A percentile compares a stretch with the other conserved stretches of the same genome.
These are phyloP conservation scores for Fusarium sp. DNA, from an alignment of 2,329 filamentous ascomycete species.

Conservation along the genomic window DNA sequence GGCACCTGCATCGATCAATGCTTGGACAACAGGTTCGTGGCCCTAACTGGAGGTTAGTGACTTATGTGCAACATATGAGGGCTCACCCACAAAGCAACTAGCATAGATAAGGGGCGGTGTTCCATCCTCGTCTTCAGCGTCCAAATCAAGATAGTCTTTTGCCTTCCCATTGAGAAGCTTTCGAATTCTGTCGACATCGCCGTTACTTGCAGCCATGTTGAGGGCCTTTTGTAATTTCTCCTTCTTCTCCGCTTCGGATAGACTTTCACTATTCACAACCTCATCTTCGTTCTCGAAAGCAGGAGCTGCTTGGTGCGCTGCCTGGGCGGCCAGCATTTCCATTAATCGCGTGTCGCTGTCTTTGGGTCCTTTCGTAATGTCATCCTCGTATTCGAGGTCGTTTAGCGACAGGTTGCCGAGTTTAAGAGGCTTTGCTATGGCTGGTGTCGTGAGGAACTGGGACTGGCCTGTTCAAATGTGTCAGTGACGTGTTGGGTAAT, in stretches of 20 bases:
- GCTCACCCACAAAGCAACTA: constrained; percentile 84
- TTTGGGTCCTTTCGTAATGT: constrained; percentile 60
- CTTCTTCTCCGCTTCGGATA: constrained; percentile 80
- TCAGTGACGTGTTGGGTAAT: constrained; percentile 40
- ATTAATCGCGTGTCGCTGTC: constrained; percentile 90
- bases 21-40: constrained; percentile 86
- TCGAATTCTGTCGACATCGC: constrained; percentile 83
- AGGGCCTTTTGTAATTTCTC: constrained; percentile 85
- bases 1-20: constrained; percentile 84
- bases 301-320: constrained; percentile 78
- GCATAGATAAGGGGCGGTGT: constrained; percentile 97
- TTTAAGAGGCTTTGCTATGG: constrained; percentile 82
- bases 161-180: constrained; percentile 79
- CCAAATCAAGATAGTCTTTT: constrained; percentile 80
- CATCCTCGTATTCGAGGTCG: constrained; percentile 77
- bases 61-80: background rate
- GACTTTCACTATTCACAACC: constrained; percentile 76
- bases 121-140: constrained; percentile 90
- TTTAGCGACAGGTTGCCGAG: constrained; percentile 86
- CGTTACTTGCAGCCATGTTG: constrained; percentile 96
- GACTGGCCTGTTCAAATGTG: constrained; percentile 76
- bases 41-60: constrained; percentile 61
- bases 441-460: constrained; percentile 89
- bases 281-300: constrained; percentile 82
- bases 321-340: constrained; percentile 95